phyloP scores from a whole-genome alignment of 202 grass and related monocot genomes.

The Setaria italica region DNA sequence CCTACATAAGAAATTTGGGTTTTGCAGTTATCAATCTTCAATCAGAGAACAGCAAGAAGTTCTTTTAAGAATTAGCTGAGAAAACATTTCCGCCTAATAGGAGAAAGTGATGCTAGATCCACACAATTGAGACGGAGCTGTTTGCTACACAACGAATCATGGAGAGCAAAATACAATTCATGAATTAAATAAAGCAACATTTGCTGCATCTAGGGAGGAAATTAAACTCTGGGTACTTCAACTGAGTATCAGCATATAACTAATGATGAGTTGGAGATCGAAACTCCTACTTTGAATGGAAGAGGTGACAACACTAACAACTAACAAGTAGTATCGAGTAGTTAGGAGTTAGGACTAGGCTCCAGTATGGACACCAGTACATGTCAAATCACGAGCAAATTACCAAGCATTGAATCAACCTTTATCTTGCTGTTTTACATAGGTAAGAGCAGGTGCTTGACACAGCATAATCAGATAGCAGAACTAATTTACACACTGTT shows the following conservation, averaged over 20 bases:
- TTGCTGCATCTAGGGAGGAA: too few relatives aligned
- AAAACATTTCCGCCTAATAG: neutral
- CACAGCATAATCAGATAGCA: neutral
- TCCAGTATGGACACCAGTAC: neutral
- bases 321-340: too few relatives aligned
- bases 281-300: too few relatives aligned
- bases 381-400: neutral
- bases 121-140: neutral
- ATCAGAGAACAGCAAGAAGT: neutral
- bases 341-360: too few relatives aligned
- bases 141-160: neutral
- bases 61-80: neutral
- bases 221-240: too few relatives aligned
- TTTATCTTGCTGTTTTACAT: neutral
- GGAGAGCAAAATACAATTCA: neutral
- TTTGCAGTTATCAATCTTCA: slow-evolving; percentile 10
- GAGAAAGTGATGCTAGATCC: neutral
- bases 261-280: too few relatives aligned
- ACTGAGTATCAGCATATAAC: too few relatives aligned
- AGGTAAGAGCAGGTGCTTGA: neutral
- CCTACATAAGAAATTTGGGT: slow-evolving; percentile 26
- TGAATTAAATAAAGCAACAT: slow-evolving; percentile 3
- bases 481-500: neutral
- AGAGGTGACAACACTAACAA: too few relatives aligned
- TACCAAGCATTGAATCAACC: neutral